phyloP scores from a whole-genome alignment of 345 rosid species.

The Brassica incana region DNA sequence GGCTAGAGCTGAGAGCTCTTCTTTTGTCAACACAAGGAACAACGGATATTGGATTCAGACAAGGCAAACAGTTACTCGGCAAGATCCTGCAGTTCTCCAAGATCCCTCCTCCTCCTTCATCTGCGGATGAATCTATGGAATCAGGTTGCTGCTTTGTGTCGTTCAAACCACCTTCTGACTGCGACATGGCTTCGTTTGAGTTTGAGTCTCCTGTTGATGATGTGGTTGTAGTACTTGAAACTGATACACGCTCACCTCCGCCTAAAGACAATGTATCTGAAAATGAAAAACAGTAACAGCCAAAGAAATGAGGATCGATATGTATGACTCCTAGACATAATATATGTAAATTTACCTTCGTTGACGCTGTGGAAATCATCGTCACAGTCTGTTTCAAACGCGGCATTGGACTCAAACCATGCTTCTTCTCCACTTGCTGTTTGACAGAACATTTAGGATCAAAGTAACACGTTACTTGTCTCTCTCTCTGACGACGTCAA shows the following conservation, averaged over 20 bases:
- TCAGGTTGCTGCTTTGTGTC: conserved; percentile 58
- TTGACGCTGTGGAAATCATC: conserved; percentile 84
- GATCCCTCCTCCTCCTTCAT: conserved; percentile 50
- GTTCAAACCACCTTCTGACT: conserved; percentile 23
- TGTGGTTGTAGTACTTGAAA: conserved; percentile 47
- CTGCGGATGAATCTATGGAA: conserved; percentile 52
- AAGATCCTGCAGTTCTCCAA: conserved; percentile 69
- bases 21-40: conserved; percentile 71
- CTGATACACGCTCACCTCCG: conserved; percentile 57
- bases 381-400: conserved; percentile 80
- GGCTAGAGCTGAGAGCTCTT: conserved; percentile 65
- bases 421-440: conserved; percentile 65
- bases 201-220: conserved; percentile 48
- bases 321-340: background rate
- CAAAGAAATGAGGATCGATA: background rate
- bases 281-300: background rate
- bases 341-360: conserved; percentile 53
- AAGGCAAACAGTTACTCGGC: conserved; percentile 81
- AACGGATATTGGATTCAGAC: conserved; percentile 57
- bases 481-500: background rate
- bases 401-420: conserved; percentile 72
- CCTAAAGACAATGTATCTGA: conserved; percentile 65
- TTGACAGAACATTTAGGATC: background rate
- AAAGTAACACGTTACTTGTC: background rate
- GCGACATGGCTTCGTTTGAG: conserved; percentile 40